phyloP scores from a whole-genome alignment of 1,284 basidiomycete species.

The Naganishia cerealis region DNA sequence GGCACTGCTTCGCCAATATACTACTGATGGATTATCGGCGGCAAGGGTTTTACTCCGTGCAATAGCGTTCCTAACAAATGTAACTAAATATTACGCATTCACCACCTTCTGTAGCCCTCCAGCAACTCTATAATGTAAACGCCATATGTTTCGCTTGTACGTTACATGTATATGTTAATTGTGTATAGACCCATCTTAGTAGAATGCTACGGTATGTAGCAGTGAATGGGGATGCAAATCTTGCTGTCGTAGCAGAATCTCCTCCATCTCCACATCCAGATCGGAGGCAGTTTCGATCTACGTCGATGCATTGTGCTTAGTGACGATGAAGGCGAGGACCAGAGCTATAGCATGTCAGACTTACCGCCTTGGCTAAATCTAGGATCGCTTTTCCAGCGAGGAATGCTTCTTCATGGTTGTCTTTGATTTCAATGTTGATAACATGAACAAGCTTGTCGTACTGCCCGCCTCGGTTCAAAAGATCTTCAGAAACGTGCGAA shows the following conservation, averaged over 20 bases:
- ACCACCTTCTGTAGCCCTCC: slow-evolving; percentile 6
- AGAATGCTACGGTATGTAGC: slow-evolving; percentile 86
- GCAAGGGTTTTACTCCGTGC: neutral
- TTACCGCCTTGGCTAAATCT: slow-evolving; percentile 83
- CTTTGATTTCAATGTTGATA: slow-evolving; percentile 98
- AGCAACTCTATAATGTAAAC: neutral
- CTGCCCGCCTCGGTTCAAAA: slow-evolving; percentile 83
- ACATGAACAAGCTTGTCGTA: slow-evolving; percentile 91
- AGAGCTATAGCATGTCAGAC: slow-evolving; percentile 49
- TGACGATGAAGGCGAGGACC: neutral
- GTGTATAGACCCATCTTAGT: slow-evolving; percentile 55
- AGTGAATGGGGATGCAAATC: slow-evolving; percentile 88
- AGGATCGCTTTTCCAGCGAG: slow-evolving; percentile 94
- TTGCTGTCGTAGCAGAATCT: slow-evolving; percentile 78
- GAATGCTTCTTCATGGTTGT: slow-evolving; percentile 96
- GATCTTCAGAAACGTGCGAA: slow-evolving; percentile 60
- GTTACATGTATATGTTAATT: neutral
- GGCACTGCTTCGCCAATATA: slow-evolving; percentile 17
- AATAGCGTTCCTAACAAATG: neutral
- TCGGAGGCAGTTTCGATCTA: slow-evolving; percentile 84
- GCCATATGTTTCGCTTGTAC: slow-evolving; percentile 5
- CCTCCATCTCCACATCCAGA: slow-evolving; percentile 86
- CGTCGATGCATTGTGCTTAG: neutral
- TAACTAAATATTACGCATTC: neutral
- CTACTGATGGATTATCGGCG: neutral